Evolutionary conservation across 495 filamentous ascomycete genomes (phyloP).

Genomic region (Staphylotrichum longicolle): DNA sequence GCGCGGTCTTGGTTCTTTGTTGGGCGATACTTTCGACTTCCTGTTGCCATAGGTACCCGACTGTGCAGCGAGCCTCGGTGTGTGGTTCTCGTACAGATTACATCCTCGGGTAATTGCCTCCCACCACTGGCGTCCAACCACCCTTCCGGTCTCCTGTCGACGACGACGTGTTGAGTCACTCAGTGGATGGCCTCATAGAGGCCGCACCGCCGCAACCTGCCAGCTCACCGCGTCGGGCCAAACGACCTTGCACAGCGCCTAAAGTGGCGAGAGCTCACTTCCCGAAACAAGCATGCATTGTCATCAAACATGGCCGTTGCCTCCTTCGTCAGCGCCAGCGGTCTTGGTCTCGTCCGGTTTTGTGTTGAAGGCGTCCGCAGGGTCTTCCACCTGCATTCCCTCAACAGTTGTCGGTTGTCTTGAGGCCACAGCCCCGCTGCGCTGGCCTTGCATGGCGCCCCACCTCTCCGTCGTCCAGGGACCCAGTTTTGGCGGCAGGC

Average conservation of each 20-base stretch:
- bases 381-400: neutral
- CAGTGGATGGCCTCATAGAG: neutral
- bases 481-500: constrained; percentile 28
- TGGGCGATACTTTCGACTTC: no score
- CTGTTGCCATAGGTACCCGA: no score
- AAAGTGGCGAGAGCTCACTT: constrained; percentile 14
- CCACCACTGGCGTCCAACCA: neutral
- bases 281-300: constrained; percentile 25
- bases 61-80: no score
- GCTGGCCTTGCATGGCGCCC: constrained; percentile 40
- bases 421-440: constrained; percentile 26
- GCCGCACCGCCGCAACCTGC: constrained; percentile 2
- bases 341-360: constrained; percentile 1
- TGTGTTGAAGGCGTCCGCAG: constrained; percentile 5
- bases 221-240: constrained; percentile 17
- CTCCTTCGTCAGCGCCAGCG: neutral
- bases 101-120: no score
- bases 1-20: no score
- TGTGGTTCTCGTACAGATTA: no score
- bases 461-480: constrained; percentile 23
- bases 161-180: neutral
- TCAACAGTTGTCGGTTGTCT: neutral
- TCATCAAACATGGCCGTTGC: constrained; percentile 1
- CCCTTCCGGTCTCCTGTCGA: no score
- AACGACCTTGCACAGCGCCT: constrained; percentile 8